These are phyloP conservation scores for Neurospora sp. DNA, from an alignment of 495 filamentous ascomycete species.

Conservation along the genomic window DNA sequence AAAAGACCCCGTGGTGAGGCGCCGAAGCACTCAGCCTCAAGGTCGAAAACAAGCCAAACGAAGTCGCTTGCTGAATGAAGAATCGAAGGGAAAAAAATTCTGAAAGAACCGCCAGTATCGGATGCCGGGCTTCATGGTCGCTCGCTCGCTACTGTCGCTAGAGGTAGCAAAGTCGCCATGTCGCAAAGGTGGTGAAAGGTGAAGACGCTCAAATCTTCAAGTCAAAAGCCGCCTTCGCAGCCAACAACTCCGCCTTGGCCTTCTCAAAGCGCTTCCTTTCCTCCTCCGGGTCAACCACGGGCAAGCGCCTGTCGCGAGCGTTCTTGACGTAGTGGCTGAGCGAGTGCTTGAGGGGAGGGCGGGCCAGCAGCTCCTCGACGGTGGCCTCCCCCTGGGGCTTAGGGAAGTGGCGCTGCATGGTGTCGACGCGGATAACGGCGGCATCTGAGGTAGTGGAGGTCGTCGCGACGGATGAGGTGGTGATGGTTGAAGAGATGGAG, in stretches of 20 bases:
- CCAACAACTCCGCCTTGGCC: conserved; percentile 27
- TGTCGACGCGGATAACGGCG: conserved; percentile 4
- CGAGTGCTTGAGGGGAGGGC: conserved; percentile 24
- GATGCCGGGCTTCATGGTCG: neutral
- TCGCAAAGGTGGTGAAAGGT: neutral
- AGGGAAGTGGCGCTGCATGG: conserved; percentile 20
- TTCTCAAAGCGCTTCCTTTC: conserved; percentile 20
- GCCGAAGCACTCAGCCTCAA: neutral
- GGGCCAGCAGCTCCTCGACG: conserved; percentile 31
- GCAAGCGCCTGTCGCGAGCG: conserved; percentile 7
- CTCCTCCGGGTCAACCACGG: conserved; percentile 11
- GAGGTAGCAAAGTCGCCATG: neutral
- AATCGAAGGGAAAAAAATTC: neutral
- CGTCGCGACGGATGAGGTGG: conserved; percentile 6
- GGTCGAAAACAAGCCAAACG: neutral
- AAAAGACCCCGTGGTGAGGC: neutral
- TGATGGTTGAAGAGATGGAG: conserved; percentile 7
- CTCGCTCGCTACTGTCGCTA: neutral
- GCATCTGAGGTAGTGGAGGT: conserved; percentile 8
- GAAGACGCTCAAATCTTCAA: neutral
- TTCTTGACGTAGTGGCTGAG: conserved; percentile 30
- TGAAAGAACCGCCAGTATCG: neutral
- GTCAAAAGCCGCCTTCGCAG: conserved; percentile 9
- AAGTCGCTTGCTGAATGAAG: neutral
- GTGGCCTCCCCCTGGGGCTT: conserved; percentile 24